Evolutionary conservation across 2,329 filamentous ascomycete species (phyloP), one percentile per base, ranked within the genome.

Genomic region (Fusarium ambrosium): DNA sequence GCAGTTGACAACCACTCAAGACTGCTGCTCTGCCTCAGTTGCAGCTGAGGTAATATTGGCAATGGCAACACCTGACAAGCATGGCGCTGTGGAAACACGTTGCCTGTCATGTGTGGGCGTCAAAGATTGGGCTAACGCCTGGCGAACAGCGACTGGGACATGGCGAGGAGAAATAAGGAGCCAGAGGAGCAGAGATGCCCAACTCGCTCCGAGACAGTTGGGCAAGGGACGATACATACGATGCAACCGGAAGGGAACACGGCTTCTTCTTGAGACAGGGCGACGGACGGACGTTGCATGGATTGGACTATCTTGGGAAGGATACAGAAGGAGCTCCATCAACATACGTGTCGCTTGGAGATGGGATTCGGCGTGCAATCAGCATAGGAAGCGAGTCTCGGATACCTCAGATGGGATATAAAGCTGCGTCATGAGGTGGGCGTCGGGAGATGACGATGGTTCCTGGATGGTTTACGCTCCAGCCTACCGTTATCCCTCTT

Each of bases 341-440:
- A 65, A 70, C 66, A 68, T 68, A 78, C 77, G 77, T 79, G 77
- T 79, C 73, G 64, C 59, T 77, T 77, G 67, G 69, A 72, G 66
- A 77, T 73, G 66, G 67, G 71, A 69, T 70, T 71, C 60, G 71
- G 66, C 69, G 62, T 66, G 66, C 59, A 64, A 66, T 36, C 69
- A 74, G 66, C 62, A 68, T 51, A 62, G 66, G 64, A 60, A 59
- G 64, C 37, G 73, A 78, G 75, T 79, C 73, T 55, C 63, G 62
- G 69, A 77, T 78, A 79, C 77, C 66, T 78, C 39, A n/a, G 56
- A 51, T 43, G 67, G 66, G 73, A 75, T 78, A 79, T 79, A 78
- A 78, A 78, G 69, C 70, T 68, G 60, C 65, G 64, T 39, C 59
- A 61, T 69, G 70, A 70, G 71, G 69, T 78, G 55, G 63, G 64